Evolutionary conservation across 78 protist genomes (phyloP), one percentile per base, ranked within the genome.

Genomic region (Chrysochromulina parva): DNA sequence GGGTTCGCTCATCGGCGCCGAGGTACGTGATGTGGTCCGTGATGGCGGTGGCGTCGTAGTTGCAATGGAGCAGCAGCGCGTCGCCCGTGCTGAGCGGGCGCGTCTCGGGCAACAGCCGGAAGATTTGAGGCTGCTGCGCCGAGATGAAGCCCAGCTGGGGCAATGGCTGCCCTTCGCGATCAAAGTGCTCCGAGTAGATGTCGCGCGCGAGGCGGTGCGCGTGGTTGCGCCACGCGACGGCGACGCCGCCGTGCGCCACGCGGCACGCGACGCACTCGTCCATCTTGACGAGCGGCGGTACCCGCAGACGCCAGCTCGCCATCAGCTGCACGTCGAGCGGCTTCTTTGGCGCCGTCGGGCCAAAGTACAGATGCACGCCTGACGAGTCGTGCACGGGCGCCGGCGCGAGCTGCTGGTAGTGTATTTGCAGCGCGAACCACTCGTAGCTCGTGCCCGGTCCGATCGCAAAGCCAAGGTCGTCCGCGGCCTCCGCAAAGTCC

Each of bases 241-340:
- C 82, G 26, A 4, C 6, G 58, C 82, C 82, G 20, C 28, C 82
- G 57, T n/a, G 57, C 50, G 20, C 22, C 28, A 74, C 55, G 82
- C 82, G 53, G 82, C 82, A 74, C 24, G 82, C 55, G 26, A 74
- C 82, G 82, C 82, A 74, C 55, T 74, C 82, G 55, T 74, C 82
- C 19, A 48, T 1, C 28, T 19, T 3, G 50, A 74, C 82, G 82
- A 13, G 55, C 50, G 82, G 82, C 24, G 82, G 82, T 53, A 74
- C 17, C 19, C 4, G 9, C 28, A 74, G 28, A 1, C 24, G 19
- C 57, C 24, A 1, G 19, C 55, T 17, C 82, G 48, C 13, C 55
- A 74, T 2, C 14, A 65, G 4, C 71, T 65, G 28, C 57, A 74
- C 82, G n/a, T 74, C 82, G 28, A 74, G 82, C 24, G 55, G 82